phyloP scores from a whole-genome alignment of 768 basidiomycete genomes.

The Boletus fagicola region DNA sequence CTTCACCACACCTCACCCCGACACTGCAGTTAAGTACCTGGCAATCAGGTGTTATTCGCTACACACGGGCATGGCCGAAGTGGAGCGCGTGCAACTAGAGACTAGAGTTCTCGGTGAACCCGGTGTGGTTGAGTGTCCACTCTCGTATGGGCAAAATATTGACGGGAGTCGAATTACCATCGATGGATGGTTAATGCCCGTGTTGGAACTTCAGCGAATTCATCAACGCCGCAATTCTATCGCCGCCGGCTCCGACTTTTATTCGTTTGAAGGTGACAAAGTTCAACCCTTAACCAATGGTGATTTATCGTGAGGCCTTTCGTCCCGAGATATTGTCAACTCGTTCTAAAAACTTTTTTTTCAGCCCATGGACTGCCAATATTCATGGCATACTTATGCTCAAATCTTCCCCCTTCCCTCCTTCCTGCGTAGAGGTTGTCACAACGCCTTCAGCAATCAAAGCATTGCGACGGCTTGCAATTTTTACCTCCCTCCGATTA shows the following conservation, averaged over 20 bases:
- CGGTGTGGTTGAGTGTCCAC: slow-evolving; percentile 56
- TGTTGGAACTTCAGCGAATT: slow-evolving; percentile 64
- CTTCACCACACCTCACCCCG: slow-evolving; percentile 52
- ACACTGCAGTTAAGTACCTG: slow-evolving; percentile 62
- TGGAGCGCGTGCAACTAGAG: slow-evolving; percentile 67
- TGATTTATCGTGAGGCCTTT: slow-evolving; percentile 53
- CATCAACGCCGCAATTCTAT: slow-evolving; percentile 48
- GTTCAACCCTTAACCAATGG: slow-evolving; percentile 38
- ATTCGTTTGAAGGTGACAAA: slow-evolving; percentile 36
- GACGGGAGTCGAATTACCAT: slow-evolving; percentile 45
- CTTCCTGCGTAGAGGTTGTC: slow-evolving; percentile 46
- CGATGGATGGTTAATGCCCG: slow-evolving; percentile 84
- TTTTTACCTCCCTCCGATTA: slow-evolving; percentile 61
- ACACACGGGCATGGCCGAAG: slow-evolving; percentile 77
- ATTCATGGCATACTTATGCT: slow-evolving; percentile 68
- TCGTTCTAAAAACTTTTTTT: slow-evolving; percentile 15
- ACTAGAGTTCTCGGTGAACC: slow-evolving; percentile 56
- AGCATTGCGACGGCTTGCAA: slow-evolving; percentile 61
- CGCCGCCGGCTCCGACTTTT: slow-evolving; percentile 46
- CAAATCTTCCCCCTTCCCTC: slow-evolving; percentile 38
- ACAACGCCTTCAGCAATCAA: slow-evolving; percentile 57
- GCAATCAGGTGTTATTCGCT: slow-evolving; percentile 77
- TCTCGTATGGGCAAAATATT: slow-evolving; percentile 52
- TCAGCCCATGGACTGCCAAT: slow-evolving; percentile 56
- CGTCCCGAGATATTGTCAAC: background rate